phyloP scores from a whole-genome alignment of 129 eudicot genomes.

The Artemisia argyi region DNA sequence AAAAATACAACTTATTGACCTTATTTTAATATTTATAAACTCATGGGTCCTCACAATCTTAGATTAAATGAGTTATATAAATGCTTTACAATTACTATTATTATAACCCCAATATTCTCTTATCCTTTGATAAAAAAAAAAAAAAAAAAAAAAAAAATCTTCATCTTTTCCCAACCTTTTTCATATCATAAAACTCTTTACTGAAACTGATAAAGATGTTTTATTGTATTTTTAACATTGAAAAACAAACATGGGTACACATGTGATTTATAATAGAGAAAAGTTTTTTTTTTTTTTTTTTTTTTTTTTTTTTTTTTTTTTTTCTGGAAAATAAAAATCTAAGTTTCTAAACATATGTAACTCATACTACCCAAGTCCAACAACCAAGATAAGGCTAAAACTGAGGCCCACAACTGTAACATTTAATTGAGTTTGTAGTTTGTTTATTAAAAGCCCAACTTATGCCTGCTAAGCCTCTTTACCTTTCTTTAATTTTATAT shows the following conservation, averaged over 20 bases:
- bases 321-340: too few relatives aligned
- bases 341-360: too few relatives aligned
- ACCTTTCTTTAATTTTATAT: too few relatives aligned
- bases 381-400: neutral
- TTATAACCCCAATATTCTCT: neutral
- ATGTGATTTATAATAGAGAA: neutral
- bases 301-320: too few relatives aligned
- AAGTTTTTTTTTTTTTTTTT: too few relatives aligned
- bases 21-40: neutral
- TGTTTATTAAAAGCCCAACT: neutral
- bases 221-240: neutral
- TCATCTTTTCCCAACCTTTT: neutral
- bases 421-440: too few relatives aligned
- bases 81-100: neutral
- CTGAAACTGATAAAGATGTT: neutral
- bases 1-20: slow-evolving; percentile 12
- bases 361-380: neutral
- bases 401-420: neutral
- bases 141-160: too few relatives aligned
- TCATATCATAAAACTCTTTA: neutral
- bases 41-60: neutral
- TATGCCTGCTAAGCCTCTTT: neutral
- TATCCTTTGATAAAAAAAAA: neutral
- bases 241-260: neutral
- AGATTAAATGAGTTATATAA: neutral